Percentiles rank a stretch among this genome's conserved stretches.
phyloP scores from a whole-genome alignment of 2,329 filamentous ascomycete species.

The Tolypocladium tundrense region DNA sequence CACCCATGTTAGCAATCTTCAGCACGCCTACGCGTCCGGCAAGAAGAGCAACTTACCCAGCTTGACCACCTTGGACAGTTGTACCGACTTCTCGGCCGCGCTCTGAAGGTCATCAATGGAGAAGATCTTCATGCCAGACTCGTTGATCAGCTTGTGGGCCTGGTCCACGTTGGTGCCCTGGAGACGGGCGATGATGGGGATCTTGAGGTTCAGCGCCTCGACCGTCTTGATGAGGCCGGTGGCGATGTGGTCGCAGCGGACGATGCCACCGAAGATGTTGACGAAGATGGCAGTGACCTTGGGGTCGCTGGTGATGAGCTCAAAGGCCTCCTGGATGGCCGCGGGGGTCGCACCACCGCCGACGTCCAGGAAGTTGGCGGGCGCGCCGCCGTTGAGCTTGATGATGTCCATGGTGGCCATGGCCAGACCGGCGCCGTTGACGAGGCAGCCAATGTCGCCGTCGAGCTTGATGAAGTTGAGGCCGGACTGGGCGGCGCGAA shows the following conservation, averaged over 20 bases:
- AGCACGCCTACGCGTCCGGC: neutral
- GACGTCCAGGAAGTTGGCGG: conserved; percentile 98
- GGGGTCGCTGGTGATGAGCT: conserved; percentile 95
- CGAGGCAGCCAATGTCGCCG: conserved; percentile 96
- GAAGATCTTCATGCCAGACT: conserved; percentile 99
- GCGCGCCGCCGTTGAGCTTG: conserved; percentile 93
- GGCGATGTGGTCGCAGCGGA: conserved; percentile 94
- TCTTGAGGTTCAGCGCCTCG: conserved; percentile 87
- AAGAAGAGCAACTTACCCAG: conserved; percentile 55
- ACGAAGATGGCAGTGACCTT: conserved; percentile 99
- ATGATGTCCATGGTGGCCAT: conserved; percentile 99
- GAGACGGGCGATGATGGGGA: conserved; percentile 91
- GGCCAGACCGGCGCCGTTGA: conserved; percentile 97
- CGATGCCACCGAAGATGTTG: conserved; percentile 99
- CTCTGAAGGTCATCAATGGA: conserved; percentile 96
- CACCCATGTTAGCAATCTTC: conserved; percentile 9
- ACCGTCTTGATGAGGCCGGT: conserved; percentile 93
- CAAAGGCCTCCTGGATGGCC: conserved; percentile 95
- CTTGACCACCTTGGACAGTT: conserved; percentile 99
- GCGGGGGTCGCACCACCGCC: conserved; percentile 94
- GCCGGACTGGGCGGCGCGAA: conserved; percentile 86
- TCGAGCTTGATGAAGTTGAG: conserved; percentile 99
- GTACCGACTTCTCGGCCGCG: conserved; percentile 94
- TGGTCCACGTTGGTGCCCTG: conserved; percentile 98
- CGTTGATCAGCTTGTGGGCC: conserved; percentile 87